Percentiles rank a stretch among this genome's conserved stretches.
Conservation (phyloP, 345 rosid species). For the Nasturtium officinale region DNA sequence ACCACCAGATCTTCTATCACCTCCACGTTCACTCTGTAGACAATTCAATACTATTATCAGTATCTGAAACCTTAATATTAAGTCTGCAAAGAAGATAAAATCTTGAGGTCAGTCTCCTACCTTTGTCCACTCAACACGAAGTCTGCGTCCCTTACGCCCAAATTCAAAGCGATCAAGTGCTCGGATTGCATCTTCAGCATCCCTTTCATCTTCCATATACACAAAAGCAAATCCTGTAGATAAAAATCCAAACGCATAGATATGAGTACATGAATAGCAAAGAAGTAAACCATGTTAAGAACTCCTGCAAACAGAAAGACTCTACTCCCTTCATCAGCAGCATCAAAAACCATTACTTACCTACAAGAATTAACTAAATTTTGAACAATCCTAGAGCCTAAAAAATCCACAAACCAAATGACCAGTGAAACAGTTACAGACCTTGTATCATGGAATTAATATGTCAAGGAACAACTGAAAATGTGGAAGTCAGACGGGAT, state of each 20-base stretch:
- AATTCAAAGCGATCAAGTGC: slow-evolving; percentile 87
- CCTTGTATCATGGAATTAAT: slow-evolving; percentile 78
- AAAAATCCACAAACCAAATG: slow-evolving; percentile 63
- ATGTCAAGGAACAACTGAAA: slow-evolving; percentile 93
- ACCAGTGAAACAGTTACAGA: slow-evolving; percentile 85
- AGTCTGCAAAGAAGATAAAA: slow-evolving; percentile 44
- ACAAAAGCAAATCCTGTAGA: slow-evolving; percentile 81
- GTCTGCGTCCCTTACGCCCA: slow-evolving; percentile 95
- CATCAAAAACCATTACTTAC: slow-evolving; percentile 41
- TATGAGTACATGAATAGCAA: slow-evolving; percentile 23
- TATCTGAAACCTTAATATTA: slow-evolving; percentile 43
- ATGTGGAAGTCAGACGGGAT: slow-evolving; percentile 77
- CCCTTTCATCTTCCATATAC: slow-evolving; percentile 97
- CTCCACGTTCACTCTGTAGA: slow-evolving; percentile 77
- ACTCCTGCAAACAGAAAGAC: slow-evolving; percentile 44
- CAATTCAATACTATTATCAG: slow-evolving; percentile 2
- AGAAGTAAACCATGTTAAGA: slow-evolving; percentile 29
- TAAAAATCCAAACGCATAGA: background rate
- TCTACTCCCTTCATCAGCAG: slow-evolving; percentile 39
- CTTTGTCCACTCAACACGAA: slow-evolving; percentile 97
- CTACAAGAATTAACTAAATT: slow-evolving; percentile 47
- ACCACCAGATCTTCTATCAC: slow-evolving; percentile 58
- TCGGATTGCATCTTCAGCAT: slow-evolving; percentile 94
- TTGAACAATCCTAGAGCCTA: slow-evolving; percentile 54
- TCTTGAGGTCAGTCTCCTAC: slow-evolving; percentile 43